Base-by-base conservation (phyloP, 768 basidiomycete genomes). In the Auricularia cornea region DNA sequence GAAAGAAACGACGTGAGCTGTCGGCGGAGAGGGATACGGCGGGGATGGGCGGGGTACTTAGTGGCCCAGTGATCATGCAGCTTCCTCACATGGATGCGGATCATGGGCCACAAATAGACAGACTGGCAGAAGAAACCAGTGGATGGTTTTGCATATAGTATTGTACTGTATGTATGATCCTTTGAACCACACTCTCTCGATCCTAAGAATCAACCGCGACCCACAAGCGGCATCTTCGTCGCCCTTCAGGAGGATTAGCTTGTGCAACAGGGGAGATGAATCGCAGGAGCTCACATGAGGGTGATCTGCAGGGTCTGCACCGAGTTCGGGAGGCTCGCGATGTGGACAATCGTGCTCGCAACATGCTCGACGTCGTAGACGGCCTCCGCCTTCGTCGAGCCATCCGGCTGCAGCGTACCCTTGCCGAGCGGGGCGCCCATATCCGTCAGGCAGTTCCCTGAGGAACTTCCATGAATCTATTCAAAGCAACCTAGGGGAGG, bases 341-440 rank as follows among this genome's bases (percentile, higher is more conserved):
- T 81, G 69, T 90, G 84, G 8, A 89, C 86, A 40, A 94, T 73
- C 1, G 87, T 81, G 62, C 84, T 77, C 0, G 84, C 90, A 48
- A 94, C 90, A 69, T 93, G 83, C 63, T 82, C 70, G 8, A 84
- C 86, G 64, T 90, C 86, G 69, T 92, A 88, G 16, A 81, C 82
- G 0, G 85, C 80, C 72, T 93, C 91, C 1, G 76, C 75, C 52
- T 69, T 71, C 35, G 68, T 68, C 5, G 76, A 74, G 3, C 92
- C 91, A 69, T 93, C 82, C 0, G 90, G 81, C 70, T 94, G 92
- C 26, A 85, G 74, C 2, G 82, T 78, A 3, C 89, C 88, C 14
- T 72, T 65, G 3, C 75, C 71, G 59, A 80, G 79, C 26, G 75
- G 68, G 16, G 71, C 72, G 1, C 81, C 81, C 79, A 92, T 81